Evolutionary conservation across 805 yeast species (phyloP).

Genomic region (Lipomyces japonicus): DNA sequence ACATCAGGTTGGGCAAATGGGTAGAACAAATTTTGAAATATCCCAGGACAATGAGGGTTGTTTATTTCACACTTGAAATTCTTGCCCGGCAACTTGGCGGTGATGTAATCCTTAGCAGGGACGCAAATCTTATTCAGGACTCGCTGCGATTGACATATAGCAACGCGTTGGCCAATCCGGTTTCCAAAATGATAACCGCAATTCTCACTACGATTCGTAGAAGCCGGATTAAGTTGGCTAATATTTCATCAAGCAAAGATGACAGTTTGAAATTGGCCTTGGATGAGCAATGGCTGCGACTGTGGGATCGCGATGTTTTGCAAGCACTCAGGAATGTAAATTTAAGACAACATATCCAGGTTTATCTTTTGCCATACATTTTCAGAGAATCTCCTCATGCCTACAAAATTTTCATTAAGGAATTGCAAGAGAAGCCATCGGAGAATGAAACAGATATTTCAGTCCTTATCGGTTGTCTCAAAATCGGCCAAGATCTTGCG

Average conservation of each 20-base stretch:
- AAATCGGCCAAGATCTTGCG: constrained; percentile 60
- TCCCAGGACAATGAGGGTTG: constrained; percentile 53
- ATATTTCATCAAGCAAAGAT: no score
- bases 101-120: constrained; percentile 41
- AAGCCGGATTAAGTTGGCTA: constrained; percentile 4
- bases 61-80: constrained; percentile 57
- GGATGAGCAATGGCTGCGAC: constrained; percentile 44
- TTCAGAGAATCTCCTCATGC: constrained; percentile 51
- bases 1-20: constrained; percentile 42
- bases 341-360: constrained; percentile 48
- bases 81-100: constrained; percentile 50
- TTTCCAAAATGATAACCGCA: constrained; percentile 32
- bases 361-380: constrained; percentile 60
- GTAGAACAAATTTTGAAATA: constrained; percentile 42
- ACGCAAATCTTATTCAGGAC: constrained; percentile 47
- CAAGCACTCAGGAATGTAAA: constrained; percentile 37
- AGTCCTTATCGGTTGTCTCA: constrained; percentile 52
- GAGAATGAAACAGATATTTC: constrained; percentile 36
- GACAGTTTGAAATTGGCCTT: no score
- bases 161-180: constrained; percentile 60
- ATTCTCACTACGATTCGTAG: constrained; percentile 13
- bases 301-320: constrained; percentile 49
- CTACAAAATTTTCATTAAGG: constrained; percentile 41
- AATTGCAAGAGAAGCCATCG: constrained; percentile 28
- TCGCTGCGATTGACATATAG: constrained; percentile 53